Evolutionary conservation across 1,284 basidiomycete species (phyloP), one percentile per base, ranked within the genome.

Genomic region (Trametes versicolor): DNA sequence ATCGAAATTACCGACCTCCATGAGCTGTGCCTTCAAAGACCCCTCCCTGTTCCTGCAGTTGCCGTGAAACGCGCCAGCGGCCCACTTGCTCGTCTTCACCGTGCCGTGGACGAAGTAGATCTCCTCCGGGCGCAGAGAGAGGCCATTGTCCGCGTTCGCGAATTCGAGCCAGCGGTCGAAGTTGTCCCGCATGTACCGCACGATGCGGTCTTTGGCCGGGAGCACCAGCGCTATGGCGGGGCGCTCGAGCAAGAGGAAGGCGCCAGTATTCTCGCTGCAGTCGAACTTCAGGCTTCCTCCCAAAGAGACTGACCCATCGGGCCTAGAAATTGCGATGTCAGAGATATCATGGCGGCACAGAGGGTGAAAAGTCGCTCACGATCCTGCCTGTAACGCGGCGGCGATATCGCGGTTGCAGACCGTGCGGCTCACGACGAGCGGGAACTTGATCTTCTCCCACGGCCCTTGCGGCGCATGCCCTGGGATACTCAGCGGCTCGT

Each of bases 91-190:
- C 45, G 55, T 57, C 55, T 57, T 57, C 29, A 47, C 43, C 29
- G 43, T 47, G 23, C 45, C 55, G 32, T 57, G 32, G 27, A 57
- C 55, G 29, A 57, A 57, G 55, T 34, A 57, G 55, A 57, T 34
- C 45, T 57, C 36, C 37, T 57, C 43, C 10, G 21, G 27, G 10
- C 21, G 23, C 10, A 57, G 55, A 27, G 32, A 34, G 12, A 57
- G 27, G 21, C 55, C 55, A 10, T 36, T 17, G 12, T 47, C 43
- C 7, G 27, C 45, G 34, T 68, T 66, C n/a, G 72, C 69, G 49
- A 73, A 72, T 32, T 58, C 62, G 50, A 68, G 43, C 74, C 74
- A 75, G 47, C 54, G 64, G 5, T 66, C 60, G 51, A 69, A 64
- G 61, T 73, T 59, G 10, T 64, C 59, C 4, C 60, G 56, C 63